A percentile compares a stretch with the other conserved stretches of the same genome.
Evolutionary conservation across 345 rosid species (phyloP).

Genomic region (Garcia nutans): DNA sequence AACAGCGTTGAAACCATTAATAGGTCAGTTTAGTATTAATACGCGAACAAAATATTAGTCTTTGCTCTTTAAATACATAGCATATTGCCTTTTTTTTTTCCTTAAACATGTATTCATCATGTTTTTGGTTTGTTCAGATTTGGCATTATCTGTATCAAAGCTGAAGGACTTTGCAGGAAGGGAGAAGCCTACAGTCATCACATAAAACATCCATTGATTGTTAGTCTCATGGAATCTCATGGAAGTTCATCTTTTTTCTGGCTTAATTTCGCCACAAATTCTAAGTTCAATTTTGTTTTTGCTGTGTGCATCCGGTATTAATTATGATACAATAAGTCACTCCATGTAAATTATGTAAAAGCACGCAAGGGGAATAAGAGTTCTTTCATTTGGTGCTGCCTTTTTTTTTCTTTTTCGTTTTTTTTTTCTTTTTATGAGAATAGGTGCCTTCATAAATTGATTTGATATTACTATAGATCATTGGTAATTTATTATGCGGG

Average conservation of each 20-base stretch:
- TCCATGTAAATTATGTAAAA: slow-evolving; percentile 25
- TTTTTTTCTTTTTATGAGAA: too few species aligned
- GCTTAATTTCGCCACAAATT: slow-evolving; percentile 3
- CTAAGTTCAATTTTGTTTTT: slow-evolving; percentile 42
- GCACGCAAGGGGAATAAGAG: slow-evolving; percentile 2
- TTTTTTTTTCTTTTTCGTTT: too few species aligned
- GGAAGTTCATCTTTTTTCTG: too few species aligned
- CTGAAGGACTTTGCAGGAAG: slow-evolving; percentile 85
- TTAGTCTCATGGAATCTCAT: slow-evolving; percentile 23
- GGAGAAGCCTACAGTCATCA: slow-evolving; percentile 95
- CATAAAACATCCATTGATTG: slow-evolving; percentile 34
- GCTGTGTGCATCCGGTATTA: slow-evolving; percentile 18
- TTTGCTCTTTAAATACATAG: neutral
- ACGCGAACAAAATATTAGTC: slow-evolving; percentile 1
- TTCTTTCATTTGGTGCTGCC: neutral
- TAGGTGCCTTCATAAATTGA: neutral
- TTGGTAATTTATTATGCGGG: neutral
- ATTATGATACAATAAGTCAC: slow-evolving; percentile 25
- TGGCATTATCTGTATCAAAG: slow-evolving; percentile 82
- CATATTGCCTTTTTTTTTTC: neutral
- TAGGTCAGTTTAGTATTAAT: slow-evolving; percentile 47
- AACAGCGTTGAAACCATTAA: slow-evolving; percentile 71
- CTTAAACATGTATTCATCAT: slow-evolving; percentile 10
- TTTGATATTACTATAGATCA: neutral
- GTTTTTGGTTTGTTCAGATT: slow-evolving; percentile 48